phyloP scores from a whole-genome alignment of 345 rosid genomes.

The Sisymbrium altissimum region DNA sequence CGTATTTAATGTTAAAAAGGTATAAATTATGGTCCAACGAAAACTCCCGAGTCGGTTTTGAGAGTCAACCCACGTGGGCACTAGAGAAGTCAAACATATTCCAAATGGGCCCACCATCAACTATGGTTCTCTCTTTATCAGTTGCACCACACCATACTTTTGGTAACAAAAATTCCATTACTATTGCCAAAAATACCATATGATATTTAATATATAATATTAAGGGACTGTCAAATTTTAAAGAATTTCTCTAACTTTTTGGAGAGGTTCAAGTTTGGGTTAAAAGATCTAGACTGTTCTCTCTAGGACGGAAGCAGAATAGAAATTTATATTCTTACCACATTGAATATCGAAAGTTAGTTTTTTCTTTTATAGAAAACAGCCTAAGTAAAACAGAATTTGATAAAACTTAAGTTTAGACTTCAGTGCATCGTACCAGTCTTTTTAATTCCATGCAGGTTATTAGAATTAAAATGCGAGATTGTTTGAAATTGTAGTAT shows the following conservation, averaged over 20 bases:
- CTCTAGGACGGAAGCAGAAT: not conserved
- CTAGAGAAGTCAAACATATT: constrained; percentile 25
- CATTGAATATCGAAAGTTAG: not conserved
- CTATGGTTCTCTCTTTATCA: constrained; percentile 11
- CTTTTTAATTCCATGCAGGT: not conserved
- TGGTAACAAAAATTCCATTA: constrained; percentile 1
- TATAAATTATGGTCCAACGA: constrained; percentile 12
- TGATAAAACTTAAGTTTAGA: not conserved
- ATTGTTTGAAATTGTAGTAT: not conserved
- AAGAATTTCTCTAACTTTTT: not conserved
- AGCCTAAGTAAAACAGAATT: not conserved
- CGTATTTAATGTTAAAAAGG: not conserved
- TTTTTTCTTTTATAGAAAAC: not conserved
- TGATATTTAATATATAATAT: not conserved
- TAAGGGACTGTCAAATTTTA: not conserved
- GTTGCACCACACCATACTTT: constrained; percentile 17
- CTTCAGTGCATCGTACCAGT: not conserved
- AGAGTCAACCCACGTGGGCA: constrained; percentile 36
- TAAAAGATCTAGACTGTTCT: not conserved
- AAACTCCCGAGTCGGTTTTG: constrained; percentile 15
- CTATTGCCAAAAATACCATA: constrained; percentile 11
- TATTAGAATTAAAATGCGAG: not conserved
- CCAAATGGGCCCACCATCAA: constrained; percentile 6
- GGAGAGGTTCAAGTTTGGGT: not conserved
- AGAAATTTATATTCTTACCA: not conserved